Conservation (phyloP, 1,284 basidiomycete species). For the Sporisorium iseilematis-ciliati region DNA sequence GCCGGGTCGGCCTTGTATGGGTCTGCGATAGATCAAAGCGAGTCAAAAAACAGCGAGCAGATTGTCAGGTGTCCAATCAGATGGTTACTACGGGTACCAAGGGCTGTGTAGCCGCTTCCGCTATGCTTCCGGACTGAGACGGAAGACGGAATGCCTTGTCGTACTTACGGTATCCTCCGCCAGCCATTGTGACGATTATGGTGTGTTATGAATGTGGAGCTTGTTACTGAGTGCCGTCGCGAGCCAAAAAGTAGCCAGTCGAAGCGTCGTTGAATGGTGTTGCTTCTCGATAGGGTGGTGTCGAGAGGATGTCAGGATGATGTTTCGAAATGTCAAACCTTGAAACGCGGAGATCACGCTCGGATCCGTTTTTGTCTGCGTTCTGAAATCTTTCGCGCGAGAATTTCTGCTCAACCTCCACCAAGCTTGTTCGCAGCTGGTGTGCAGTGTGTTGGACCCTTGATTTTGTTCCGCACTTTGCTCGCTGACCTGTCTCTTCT, state of each 20-base stretch:
- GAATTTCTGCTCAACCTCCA: slow-evolving; percentile 17
- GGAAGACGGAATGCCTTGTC: background rate
- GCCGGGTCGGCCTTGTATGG: slow-evolving; percentile 66
- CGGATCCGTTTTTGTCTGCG: slow-evolving; percentile 25
- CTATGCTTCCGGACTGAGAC: no score
- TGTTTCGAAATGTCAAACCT: slow-evolving; percentile 12
- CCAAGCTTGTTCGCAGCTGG: slow-evolving; percentile 5
- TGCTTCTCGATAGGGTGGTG: slow-evolving; percentile 5
- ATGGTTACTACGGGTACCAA: no score
- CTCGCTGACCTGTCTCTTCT: no score
- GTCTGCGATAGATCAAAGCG: slow-evolving; percentile 38
- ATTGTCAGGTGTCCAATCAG: no score
- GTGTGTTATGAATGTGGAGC: background rate
- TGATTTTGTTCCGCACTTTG: background rate
- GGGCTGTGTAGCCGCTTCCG: no score
- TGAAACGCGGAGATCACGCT: slow-evolving; percentile 25
- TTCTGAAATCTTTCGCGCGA: slow-evolving; percentile 23
- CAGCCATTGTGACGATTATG: slow-evolving; percentile 65
- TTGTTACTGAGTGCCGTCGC: background rate
- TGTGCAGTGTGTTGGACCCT: no score
- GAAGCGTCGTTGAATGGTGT: background rate
- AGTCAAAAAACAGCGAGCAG: background rate
- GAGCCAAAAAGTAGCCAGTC: background rate
- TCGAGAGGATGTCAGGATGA: slow-evolving; percentile 4
- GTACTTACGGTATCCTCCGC: slow-evolving; percentile 62